Evolutionary conservation across 768 basidiomycete species (phyloP), one percentile per base, ranked within the genome.

Genomic region (Kondoa subrosea): DNA sequence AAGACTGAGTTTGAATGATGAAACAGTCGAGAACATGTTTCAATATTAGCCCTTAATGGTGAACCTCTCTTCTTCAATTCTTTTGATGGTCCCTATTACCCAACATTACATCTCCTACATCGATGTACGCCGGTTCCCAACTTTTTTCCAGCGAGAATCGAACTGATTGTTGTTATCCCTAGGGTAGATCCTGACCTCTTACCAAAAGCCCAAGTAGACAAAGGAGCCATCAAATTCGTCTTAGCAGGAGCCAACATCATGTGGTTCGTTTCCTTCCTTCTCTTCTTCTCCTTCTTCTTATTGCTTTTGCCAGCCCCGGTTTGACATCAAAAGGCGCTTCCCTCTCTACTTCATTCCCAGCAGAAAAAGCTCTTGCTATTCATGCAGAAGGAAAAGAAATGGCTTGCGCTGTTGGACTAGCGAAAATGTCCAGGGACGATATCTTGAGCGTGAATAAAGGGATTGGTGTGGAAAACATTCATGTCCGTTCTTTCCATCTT

Each of bases 211-310:
- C 84, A 85, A 71, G 82, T 97, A 61, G 95, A 99, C 80, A 86
- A 93, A 64, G 95, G 95, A 62, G 95, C 95, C 65, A 99, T 99
- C 79, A 88, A 92, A 34, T 99, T 96, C 78, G 83, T 99, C 50
- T 84, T 99, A 59, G 86, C 85, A 14, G 95, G 90, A 17, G 90
- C 90, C 29, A 85, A 87, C 78, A 91, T 93, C 88, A 93, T 93
- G 90, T 91, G 73, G 74, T 80, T 56, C 70, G 79, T 76, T 8
- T 58, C 56, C 30, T 66, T 31, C 26, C 32, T 61, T 62, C 14
- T 12, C 59, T 64, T 30, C 21, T 56, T 3, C 40, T 25, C 27
- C 3, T 31, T 61, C 66, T 68, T 30, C 66, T 60, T n/a, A n/a
- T n/a, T n/a, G n/a, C n/a, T n/a, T n/a, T n/a, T n/a, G n/a, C n/a